These are phyloP conservation scores for Penicilliopsis zonata DNA, from an alignment of 495 filamentous ascomycete species.

Conservation along the genomic window DNA sequence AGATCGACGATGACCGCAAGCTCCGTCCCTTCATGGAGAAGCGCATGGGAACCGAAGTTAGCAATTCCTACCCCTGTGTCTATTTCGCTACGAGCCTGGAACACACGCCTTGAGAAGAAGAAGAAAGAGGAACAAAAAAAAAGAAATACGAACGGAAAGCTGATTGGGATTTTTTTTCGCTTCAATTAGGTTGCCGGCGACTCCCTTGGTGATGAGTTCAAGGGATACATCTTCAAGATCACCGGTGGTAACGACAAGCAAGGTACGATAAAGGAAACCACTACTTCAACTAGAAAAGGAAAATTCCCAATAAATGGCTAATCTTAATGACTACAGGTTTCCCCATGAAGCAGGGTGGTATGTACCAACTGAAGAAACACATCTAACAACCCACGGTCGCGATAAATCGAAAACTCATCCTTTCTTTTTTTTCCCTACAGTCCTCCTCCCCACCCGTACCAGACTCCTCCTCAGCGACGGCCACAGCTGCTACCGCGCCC, in stretches of 20 bases:
- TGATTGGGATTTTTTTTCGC: constrained; percentile 23
- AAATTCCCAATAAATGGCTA: constrained; percentile 12
- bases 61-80: constrained; percentile 15
- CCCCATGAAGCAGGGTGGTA: constrained; percentile 98
- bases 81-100: constrained; percentile 4
- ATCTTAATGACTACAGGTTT: constrained; percentile 46
- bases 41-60: constrained; percentile 95
- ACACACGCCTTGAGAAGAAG: constrained; percentile 2
- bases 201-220: constrained; percentile 94
- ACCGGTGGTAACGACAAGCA: constrained; percentile 99
- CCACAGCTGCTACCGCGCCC: constrained; percentile 94
- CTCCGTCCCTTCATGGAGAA: constrained; percentile 78
- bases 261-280: constrained; percentile 31
- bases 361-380: constrained; percentile 16
- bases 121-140: constrained; percentile 4
- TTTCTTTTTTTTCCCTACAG: constrained; percentile 24
- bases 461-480: constrained; percentile 85
- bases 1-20: constrained; percentile 95
- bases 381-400: constrained; percentile 4
- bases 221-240: constrained; percentile 83
- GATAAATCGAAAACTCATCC: constrained; percentile 17
- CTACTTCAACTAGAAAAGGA: too few relatives aligned
- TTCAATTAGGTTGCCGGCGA: constrained; percentile 52
- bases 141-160: constrained; percentile 5
- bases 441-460: constrained; percentile 92